Evolutionary conservation across 805 yeast species (phyloP).

Genomic region (Starmerella bacillaris): DNA sequence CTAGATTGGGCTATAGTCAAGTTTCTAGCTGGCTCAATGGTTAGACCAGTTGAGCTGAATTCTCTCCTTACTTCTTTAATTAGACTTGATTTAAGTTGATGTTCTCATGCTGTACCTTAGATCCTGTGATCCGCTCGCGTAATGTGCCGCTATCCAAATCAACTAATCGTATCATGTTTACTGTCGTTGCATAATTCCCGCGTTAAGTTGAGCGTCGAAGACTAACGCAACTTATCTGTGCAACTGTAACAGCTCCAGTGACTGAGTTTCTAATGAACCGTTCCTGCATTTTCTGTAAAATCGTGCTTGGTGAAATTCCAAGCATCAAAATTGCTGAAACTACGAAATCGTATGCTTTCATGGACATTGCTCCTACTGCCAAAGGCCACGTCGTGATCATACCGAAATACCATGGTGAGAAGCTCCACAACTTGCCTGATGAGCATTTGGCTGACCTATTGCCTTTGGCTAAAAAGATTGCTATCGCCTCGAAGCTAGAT

Average conservation of each 20-base stretch:
- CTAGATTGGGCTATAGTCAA: constrained; percentile 39
- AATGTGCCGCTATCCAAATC: no score
- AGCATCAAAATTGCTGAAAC: constrained; percentile 81
- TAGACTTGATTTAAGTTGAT: not conserved
- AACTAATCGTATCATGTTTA: no score
- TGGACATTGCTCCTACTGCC: constrained; percentile 86
- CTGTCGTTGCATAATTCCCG: no score
- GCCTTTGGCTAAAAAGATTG: constrained; percentile 76
- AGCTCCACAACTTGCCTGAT: constrained; percentile 81
- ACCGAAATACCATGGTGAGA: constrained; percentile 88
- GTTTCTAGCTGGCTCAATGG: constrained; percentile 28
- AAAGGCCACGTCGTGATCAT: constrained; percentile 77
- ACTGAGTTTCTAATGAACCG: no score
- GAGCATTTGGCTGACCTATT: constrained; percentile 71
- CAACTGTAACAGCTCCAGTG: no score
- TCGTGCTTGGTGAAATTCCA: constrained; percentile 90
- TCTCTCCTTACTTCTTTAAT: not conserved
- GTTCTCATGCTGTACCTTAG: not conserved
- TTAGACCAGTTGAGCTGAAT: no score
- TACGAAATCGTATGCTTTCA: constrained; percentile 54
- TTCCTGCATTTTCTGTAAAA: constrained; percentile 76
- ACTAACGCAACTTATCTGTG: no score
- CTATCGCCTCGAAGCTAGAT: constrained; percentile 41
- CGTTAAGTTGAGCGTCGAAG: no score
- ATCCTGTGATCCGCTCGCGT: no score